phyloP scores from a whole-genome alignment of 192 early-diverging fungal genomes.

The Bifiguratus adelaidae region DNA sequence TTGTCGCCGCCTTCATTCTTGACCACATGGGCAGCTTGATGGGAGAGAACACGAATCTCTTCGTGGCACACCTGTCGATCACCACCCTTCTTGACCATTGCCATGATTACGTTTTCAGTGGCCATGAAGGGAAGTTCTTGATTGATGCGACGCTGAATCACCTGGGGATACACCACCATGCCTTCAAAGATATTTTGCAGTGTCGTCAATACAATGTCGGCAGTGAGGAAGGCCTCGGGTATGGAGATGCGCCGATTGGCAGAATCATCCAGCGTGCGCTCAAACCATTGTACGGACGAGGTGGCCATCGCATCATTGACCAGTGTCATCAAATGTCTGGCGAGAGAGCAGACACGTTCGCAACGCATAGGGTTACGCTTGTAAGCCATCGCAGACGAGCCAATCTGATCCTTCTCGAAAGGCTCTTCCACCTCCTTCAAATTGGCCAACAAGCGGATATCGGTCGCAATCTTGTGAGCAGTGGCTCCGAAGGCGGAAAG shows the following conservation, averaged over 20 bases:
- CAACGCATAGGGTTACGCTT: slow-evolving; percentile 99
- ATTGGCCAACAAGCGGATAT: slow-evolving; percentile 90
- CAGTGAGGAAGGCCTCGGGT: slow-evolving; percentile 94
- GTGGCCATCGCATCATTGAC: slow-evolving; percentile 82
- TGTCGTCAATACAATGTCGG: slow-evolving; percentile 91
- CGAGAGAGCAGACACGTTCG: slow-evolving; percentile 91
- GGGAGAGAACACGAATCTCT: slow-evolving; percentile 89
- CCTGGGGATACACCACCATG: slow-evolving; percentile 93
- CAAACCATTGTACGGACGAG: slow-evolving; percentile 91
- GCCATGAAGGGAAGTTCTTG: slow-evolving; percentile 99
- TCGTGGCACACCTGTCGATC: slow-evolving; percentile 96
- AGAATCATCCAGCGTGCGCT: slow-evolving; percentile 93
- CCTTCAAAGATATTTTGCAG: slow-evolving; percentile 97
- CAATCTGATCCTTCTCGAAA: slow-evolving; percentile 99
- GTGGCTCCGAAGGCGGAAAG: slow-evolving; percentile 90
- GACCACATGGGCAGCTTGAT: slow-evolving; percentile 84
- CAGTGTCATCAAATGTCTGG: slow-evolving; percentile 91
- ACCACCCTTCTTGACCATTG: slow-evolving; percentile 92
- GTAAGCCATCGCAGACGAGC: slow-evolving; percentile 98
- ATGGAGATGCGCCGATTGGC: slow-evolving; percentile 94
- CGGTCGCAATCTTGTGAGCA: slow-evolving; percentile 94
- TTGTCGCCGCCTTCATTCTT: slow-evolving; percentile 91
- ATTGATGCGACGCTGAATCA: slow-evolving; percentile 80
- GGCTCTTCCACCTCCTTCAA: slow-evolving; percentile 99
- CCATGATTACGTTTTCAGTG: slow-evolving; percentile 99